Percentiles rank a stretch among this genome's conserved stretches.
phyloP scores from a whole-genome alignment of 306 rosid species.

The Chamaecrista fasciculata region DNA sequence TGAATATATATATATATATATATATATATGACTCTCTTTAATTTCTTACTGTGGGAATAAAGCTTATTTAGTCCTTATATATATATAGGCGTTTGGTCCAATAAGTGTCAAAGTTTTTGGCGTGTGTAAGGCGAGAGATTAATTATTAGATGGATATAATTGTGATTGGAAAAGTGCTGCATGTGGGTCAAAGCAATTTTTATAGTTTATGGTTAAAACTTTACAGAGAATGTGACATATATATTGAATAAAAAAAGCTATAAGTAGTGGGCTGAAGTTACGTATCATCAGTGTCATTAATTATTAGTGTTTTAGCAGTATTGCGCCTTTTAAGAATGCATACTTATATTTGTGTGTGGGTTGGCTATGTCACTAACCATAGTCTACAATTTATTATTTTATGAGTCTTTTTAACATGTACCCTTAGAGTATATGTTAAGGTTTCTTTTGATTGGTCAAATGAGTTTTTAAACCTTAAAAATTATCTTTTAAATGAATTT shows the following conservation, averaged over 20 bases:
- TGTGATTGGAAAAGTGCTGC: slow-evolving; percentile 2
- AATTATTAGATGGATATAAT: not conserved
- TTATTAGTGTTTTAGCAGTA: not conserved
- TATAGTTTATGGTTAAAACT: slow-evolving; percentile 23
- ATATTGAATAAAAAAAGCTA: slow-evolving; percentile 14
- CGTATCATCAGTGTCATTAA: not conserved
- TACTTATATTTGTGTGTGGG: slow-evolving; percentile 13
- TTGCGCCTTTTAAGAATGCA: slow-evolving; percentile 19
- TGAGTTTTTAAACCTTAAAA: too few species aligned
- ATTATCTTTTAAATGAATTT: too few species aligned
- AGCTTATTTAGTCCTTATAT: too few species aligned
- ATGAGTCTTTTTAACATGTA: too few species aligned
- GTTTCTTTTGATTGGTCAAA: too few species aligned
- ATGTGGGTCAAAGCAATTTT: slow-evolving; percentile 28
- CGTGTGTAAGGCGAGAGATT: not conserved
- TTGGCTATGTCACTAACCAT: slow-evolving; percentile 33
- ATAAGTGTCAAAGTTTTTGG: not conserved
- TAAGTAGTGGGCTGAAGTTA: slow-evolving; percentile 30
- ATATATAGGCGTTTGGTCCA: too few species aligned
- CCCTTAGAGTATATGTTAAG: too few species aligned
- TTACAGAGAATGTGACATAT: not conserved
- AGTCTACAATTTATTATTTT: slow-evolving; percentile 26
- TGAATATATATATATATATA: too few species aligned
- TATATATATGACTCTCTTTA: not conserved
- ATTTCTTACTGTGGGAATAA: too few species aligned